These are phyloP conservation scores for Rhododendron henanense DNA, from an alignment of 148 eudicot genomes.

Conservation along the genomic window DNA sequence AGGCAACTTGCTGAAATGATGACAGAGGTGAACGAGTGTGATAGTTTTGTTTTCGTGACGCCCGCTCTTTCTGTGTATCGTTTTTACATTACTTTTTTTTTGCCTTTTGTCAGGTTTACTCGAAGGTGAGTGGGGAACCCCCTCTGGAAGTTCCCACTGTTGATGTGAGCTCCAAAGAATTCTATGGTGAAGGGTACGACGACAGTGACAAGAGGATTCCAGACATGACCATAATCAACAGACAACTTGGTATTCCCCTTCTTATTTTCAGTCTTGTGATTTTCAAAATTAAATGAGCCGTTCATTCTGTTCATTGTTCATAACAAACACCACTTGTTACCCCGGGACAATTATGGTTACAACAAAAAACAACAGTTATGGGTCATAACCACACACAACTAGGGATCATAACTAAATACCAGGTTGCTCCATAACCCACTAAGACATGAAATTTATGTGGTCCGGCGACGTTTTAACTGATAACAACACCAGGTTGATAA, in stretches of 20 bases:
- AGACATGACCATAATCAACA: conserved; percentile 97
- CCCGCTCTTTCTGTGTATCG: background rate
- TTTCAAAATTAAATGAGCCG: background rate
- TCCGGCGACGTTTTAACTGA: background rate
- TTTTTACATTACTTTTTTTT: background rate
- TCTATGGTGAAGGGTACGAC: conserved; percentile 92
- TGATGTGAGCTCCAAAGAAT: conserved; percentile 90
- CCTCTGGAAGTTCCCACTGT: conserved; percentile 68
- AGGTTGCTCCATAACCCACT: background rate
- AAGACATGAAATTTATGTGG: background rate
- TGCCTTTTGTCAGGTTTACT: conserved; percentile 47
- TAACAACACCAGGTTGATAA: background rate
- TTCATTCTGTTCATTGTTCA: background rate
- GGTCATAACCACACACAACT: background rate
- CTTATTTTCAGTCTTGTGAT: background rate
- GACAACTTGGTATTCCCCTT: conserved; percentile 65
- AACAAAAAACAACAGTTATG: background rate
- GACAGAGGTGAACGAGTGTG: conserved; percentile 56
- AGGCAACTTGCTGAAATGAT: conserved; percentile 99
- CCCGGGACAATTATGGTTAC: background rate
- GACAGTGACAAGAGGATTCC: conserved; percentile 99
- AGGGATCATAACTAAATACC: background rate
- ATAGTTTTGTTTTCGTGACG: background rate
- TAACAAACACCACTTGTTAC: background rate
- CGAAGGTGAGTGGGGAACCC: conserved; percentile 84